Conservation (phyloP, 805 yeast genomes). For the Brettanomyces bruxellensis region DNA sequence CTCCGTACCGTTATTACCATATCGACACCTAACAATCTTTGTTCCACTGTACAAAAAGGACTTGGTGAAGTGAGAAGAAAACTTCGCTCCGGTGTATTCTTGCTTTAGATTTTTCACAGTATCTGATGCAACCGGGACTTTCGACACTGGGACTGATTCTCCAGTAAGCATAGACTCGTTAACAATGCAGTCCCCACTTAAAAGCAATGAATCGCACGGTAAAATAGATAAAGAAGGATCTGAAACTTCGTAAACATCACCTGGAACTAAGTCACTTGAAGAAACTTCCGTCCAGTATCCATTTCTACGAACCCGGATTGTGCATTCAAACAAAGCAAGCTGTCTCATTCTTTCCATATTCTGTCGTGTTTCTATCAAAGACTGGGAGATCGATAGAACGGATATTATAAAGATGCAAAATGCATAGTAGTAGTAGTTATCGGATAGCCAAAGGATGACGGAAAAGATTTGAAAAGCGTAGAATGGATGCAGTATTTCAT, state of each 20-base stretch:
- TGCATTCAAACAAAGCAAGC: constrained; percentile 67
- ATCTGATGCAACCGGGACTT: constrained; percentile 56
- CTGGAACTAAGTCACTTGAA: constrained; percentile 83
- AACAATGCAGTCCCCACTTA: constrained; percentile 92
- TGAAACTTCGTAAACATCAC: constrained; percentile 87
- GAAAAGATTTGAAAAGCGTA: constrained; percentile 93
- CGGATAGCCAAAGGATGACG: constrained; percentile 83
- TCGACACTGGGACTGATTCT: constrained; percentile 94
- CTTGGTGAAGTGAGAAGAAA: constrained; percentile 58
- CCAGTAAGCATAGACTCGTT: constrained; percentile 98
- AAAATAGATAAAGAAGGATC: constrained; percentile 67
- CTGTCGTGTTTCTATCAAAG: constrained; percentile 76
- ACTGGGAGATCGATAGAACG: constrained; percentile 64
- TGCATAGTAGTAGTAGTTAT: constrained; percentile 90
- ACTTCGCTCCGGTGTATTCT: constrained; percentile 47
- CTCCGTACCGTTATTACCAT: constrained; percentile 45
- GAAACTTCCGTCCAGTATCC: constrained; percentile 83
- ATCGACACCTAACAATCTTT: constrained; percentile 71
- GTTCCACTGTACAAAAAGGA: constrained; percentile 86
- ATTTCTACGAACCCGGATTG: constrained; percentile 82
- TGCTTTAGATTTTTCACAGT: constrained; percentile 46
- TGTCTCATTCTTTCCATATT: constrained; percentile 65
- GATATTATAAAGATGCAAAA: constrained; percentile 86
- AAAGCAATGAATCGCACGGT: constrained; percentile 84
- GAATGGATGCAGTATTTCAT: constrained; percentile 92